A percentile compares a stretch with the other conserved stretches of the same genome.
These are phyloP conservation scores for Colletotrichum sp. DNA, from an alignment of 2,329 filamentous ascomycete genomes.

Conservation along the genomic window DNA sequence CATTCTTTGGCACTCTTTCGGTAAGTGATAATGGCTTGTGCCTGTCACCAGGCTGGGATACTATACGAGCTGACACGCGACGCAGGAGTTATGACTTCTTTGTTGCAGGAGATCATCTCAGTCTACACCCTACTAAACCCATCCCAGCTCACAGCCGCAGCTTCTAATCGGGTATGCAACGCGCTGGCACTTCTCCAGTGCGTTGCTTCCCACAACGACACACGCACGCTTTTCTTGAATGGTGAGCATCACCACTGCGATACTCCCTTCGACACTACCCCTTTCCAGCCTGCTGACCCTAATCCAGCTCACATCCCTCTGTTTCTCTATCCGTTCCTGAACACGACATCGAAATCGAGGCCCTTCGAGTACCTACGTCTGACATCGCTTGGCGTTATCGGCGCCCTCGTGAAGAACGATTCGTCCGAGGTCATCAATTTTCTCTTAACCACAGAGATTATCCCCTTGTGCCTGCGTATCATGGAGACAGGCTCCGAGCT, in stretches of 20 bases:
- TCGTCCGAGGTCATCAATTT: constrained; percentile 99
- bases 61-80: not conserved
- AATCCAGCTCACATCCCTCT: constrained; percentile 88
- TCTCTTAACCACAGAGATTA: constrained; percentile 96
- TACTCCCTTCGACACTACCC: not conserved
- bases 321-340: constrained; percentile 97
- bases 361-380: constrained; percentile 97
- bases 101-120: constrained; percentile 98
- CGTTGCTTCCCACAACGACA: constrained; percentile 97
- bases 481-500: constrained; percentile 99
- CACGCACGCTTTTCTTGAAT: constrained; percentile 88
- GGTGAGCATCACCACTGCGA: constrained; percentile 59
- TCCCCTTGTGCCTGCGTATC: constrained; percentile 94
- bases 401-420: constrained; percentile 97
- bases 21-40: constrained; percentile 55
- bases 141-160: constrained; percentile 95
- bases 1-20: constrained; percentile 98
- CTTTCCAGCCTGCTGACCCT: constrained; percentile 19
- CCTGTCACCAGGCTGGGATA: not conserved
- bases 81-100: constrained; percentile 93
- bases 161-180: constrained; percentile 96
- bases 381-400: constrained; percentile 95
- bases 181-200: constrained; percentile 94
- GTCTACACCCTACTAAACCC: constrained; percentile 97
- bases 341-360: constrained; percentile 96